Base-by-base conservation (phyloP, 192 early-diverging fungal genomes). In the Backusella luteola region DNA sequence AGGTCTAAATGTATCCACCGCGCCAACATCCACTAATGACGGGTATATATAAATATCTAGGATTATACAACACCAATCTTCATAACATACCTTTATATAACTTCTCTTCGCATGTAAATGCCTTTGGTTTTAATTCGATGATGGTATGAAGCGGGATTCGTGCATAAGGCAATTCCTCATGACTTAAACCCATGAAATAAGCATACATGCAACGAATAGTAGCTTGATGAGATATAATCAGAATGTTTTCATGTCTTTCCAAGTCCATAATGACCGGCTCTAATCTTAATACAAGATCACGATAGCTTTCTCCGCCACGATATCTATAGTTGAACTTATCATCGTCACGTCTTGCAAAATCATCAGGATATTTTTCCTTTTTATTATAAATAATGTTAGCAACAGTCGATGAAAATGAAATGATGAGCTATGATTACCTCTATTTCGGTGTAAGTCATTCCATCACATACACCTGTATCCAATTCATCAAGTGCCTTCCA, bases 191-290 rank as follows among this genome's bases (percentile, higher is more conserved):
- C 86, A 96, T 88, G 84, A 97, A 99, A 85, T 98, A 99, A 44
- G 94, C 96, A 81, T 99, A 99, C 69, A 99, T 92, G 80, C 95
- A 96, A 26, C 98, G 91, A 81, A 99, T 85, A 32, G 98, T 96
- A 0, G 97, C 98, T 76, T 99, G 98, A 79, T 99, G 98, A 35
- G 95, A 94, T 82, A 98, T 91, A 68, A 98, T 98, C 77, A 98
- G 83, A 69, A 98, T 96, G 74, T 93, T 93, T 80, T 96, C 94
- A 81, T 98, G 96, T 66, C 95, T 89, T 81, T 98, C 97, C 66
- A 99, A 85, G 84, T 99, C 98, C 96, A 99, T 95, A 70, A 98
- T 99, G 73, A 98, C 96, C 0, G 98, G 98, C 81, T 99, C 98
- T 52, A 98, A 78, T 41, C 96, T 90, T 78, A 95, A 85, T 23